phyloP scores from a whole-genome alignment of 2,329 filamentous ascomycete species.

The Teratosphaeria gauchensis region DNA sequence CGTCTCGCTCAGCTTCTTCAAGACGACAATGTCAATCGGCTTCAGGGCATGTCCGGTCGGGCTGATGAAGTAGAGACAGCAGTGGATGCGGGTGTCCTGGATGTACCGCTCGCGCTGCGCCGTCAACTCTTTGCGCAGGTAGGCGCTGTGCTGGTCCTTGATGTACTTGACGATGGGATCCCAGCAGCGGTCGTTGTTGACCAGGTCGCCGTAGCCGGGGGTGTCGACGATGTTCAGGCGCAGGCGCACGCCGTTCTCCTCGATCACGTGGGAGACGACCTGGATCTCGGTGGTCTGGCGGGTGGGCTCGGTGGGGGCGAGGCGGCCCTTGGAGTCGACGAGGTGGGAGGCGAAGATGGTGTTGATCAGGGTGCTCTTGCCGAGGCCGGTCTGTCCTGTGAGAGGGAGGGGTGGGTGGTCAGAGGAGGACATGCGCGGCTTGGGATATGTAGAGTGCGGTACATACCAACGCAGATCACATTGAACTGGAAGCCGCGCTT shows the following conservation, averaged over 20 bases:
- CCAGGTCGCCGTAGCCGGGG: conserved; percentile 93
- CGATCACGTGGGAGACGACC: conserved; percentile 94
- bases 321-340: conserved; percentile 95
- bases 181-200: conserved; percentile 99
- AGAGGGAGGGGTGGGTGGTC: not conserved
- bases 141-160: conserved; percentile 99
- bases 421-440: not conserved
- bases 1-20: conserved; percentile 99
- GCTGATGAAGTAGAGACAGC: conserved; percentile 99
- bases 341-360: conserved; percentile 99
- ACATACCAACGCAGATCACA: conserved; percentile 96
- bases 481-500: conserved; percentile 99
- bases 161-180: conserved; percentile 99
- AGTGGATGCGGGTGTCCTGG: conserved; percentile 97
- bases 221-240: conserved; percentile 98
- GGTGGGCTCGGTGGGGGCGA: conserved; percentile 84
- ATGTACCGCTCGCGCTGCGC: conserved; percentile 99
- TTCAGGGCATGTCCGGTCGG: conserved; percentile 96
- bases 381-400: conserved; percentile 90
- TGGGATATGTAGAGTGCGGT: not conserved
- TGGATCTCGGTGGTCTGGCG: conserved; percentile 97
- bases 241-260: conserved; percentile 97
- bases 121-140: conserved; percentile 97
- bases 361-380: conserved; percentile 99
- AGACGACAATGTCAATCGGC: conserved; percentile 97